phyloP scores from a whole-genome alignment of 2,329 filamentous ascomycete genomes.

The Zymoseptoria passerinii region DNA sequence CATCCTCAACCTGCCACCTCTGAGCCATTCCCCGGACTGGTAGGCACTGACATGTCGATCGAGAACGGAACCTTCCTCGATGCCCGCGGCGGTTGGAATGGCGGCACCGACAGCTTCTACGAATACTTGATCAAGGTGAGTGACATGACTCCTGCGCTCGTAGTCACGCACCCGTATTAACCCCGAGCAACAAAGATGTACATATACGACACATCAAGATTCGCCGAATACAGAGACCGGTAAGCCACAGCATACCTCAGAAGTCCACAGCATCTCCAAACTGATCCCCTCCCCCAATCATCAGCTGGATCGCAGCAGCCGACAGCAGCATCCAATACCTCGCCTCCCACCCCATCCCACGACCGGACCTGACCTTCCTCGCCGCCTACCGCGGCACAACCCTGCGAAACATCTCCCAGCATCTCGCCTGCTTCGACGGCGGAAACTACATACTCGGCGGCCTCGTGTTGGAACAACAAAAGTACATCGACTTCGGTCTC shows the following conservation, averaged over 20 bases:
- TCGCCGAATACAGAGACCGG: conserved; percentile 55
- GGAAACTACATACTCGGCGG: conserved; percentile 81
- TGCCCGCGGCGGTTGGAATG: conserved; percentile 64
- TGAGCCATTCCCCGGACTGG: conserved; percentile 68
- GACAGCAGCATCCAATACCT: conserved; percentile 68
- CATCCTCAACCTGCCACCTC: conserved; percentile 52
- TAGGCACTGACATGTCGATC: conserved; percentile 61
- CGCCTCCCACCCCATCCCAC: conserved; percentile 56
- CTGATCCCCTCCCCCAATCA: no score
- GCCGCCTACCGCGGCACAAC: conserved; percentile 46
- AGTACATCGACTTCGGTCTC: conserved; percentile 68
- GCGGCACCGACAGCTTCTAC: conserved; percentile 72
- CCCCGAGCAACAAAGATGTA: conserved; percentile 53
- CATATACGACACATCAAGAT: conserved; percentile 62
- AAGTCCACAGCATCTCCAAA: background rate
- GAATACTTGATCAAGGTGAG: conserved; percentile 70
- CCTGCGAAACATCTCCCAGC: conserved; percentile 34
- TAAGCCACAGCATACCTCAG: conserved; percentile 24
- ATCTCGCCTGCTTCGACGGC: conserved; percentile 71
- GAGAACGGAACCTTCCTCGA: conserved; percentile 59
- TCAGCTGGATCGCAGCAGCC: conserved; percentile 60
- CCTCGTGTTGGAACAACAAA: conserved; percentile 54
- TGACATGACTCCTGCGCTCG: no score
- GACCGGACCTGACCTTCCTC: conserved; percentile 65
- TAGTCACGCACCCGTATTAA: background rate